Evolutionary conservation across 768 basidiomycete genomes (phyloP).

Genomic region (Suillus paluster): DNA sequence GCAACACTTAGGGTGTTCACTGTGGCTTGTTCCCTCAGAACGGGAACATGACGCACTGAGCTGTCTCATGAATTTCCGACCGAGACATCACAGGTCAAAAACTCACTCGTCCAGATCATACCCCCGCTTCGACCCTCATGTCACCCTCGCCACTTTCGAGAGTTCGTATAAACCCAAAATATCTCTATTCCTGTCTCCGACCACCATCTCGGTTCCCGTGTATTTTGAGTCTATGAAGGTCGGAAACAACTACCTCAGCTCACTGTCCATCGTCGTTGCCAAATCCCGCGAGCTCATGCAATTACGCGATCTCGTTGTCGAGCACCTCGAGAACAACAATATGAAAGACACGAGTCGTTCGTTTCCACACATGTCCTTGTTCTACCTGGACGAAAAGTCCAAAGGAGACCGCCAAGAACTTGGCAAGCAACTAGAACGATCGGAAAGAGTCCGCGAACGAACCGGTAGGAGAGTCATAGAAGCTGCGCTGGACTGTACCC

Average conservation of each 20-base stretch:
- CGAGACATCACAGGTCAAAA: background rate
- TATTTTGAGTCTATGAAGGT: constrained; percentile 1
- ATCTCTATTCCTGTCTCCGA: background rate
- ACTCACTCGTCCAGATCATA: constrained; percentile 5
- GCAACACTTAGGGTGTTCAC: background rate
- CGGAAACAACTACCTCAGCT: background rate
- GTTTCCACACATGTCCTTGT: background rate
- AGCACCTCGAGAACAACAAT: background rate
- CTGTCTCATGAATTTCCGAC: background rate
- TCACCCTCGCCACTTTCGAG: background rate
- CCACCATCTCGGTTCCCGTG: background rate
- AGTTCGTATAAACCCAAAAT: background rate
- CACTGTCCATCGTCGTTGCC: background rate
- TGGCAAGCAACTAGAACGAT: background rate
- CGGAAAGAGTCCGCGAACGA: background rate
- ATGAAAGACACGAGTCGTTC: background rate
- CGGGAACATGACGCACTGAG: background rate
- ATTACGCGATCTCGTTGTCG: background rate
- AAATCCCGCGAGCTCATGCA: background rate
- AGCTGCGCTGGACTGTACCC: background rate
- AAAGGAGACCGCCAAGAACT: background rate
- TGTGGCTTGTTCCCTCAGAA: constrained; percentile 4
- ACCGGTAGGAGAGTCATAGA: background rate
- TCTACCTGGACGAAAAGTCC: background rate
- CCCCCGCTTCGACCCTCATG: constrained; percentile 2